A percentile compares a stretch with the other conserved stretches of the same genome.
These are phyloP conservation scores for Barnettozyma siamensis DNA, from an alignment of 805 yeast species.

Conservation along the genomic window DNA sequence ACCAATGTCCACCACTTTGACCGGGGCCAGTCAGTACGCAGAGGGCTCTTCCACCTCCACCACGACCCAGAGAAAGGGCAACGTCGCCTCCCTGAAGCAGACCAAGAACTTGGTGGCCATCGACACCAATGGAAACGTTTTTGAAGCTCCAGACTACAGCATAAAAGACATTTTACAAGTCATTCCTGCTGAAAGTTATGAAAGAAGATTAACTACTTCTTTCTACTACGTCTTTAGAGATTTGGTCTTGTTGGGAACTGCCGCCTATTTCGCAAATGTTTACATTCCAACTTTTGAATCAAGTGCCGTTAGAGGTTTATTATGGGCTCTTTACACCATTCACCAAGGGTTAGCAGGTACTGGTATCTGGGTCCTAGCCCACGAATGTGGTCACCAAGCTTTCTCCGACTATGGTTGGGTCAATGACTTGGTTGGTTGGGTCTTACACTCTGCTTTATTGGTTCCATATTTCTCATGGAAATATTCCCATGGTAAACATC, in stretches of 20 bases:
- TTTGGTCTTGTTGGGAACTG: slow-evolving; percentile 39
- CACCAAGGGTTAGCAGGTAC: slow-evolving; percentile 63
- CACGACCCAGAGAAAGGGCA: slow-evolving; percentile 11
- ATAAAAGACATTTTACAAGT: slow-evolving; percentile 69
- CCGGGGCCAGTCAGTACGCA: slow-evolving; percentile 7
- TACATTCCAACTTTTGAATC: slow-evolving; percentile 47
- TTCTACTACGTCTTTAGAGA: slow-evolving; percentile 67
- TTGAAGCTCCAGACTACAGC: slow-evolving; percentile 68
- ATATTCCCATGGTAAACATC: slow-evolving; percentile 79
- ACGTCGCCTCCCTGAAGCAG: slow-evolving; percentile 12
- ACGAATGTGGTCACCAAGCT: slow-evolving; percentile 90
- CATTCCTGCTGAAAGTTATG: slow-evolving; percentile 71
- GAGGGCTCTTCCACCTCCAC: slow-evolving; percentile 7
- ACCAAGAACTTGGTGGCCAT: slow-evolving; percentile 30
- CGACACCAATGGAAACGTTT: slow-evolving; percentile 46
- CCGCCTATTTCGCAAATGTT: slow-evolving; percentile 49
- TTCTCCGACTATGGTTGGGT: slow-evolving; percentile 67
- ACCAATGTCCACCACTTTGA: slow-evolving; percentile 13
- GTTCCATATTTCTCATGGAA: slow-evolving; percentile 92
- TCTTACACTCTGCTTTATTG: slow-evolving; percentile 67
- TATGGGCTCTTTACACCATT: slow-evolving; percentile 54
- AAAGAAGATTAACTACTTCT: slow-evolving; percentile 50
- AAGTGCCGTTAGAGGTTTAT: slow-evolving; percentile 39
- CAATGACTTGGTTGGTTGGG: slow-evolving; percentile 80
- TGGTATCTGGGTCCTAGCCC: slow-evolving; percentile 83